Base-by-base conservation (phyloP, 129 eudicot genomes). In the Artemisia argyi region DNA sequence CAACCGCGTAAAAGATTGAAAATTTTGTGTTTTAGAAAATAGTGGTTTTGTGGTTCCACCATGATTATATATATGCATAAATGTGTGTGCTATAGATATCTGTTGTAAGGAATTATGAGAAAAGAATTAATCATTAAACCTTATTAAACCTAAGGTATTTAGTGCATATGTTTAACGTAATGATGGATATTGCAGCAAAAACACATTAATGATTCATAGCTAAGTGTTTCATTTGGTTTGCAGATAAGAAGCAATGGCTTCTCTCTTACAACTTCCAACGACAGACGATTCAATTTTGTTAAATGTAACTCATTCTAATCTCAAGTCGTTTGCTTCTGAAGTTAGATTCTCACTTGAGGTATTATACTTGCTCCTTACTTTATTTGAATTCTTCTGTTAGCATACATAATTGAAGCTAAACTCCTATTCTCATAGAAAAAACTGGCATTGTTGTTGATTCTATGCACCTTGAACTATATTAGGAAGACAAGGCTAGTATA, bases 261-360 rank as follows among this genome's bases (percentile, higher is more conserved):
- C 88, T 19, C 75, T 61, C 61, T 80, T 92, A 79, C 98, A 92
- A 61, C 69, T 92, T 72, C 82, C 87, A 20, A 85, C n/a, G n/a
- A n/a, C 78, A 26, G 98, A 89, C 69, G 98, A 92, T 19, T 87
- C 92, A 2, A 90, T 92, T 60, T 76, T 89, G 61, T 46, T 87
- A 60, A 85, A 77, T 22, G 78, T 89, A 24, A 89, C 96, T 61
- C 98, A 92, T 78, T 89, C 95, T 47, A 92, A 92, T 73, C 84
- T 92, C 83, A 89, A 89, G 83, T 82, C 87, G 61, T 93, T 93
- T 74, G 79, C 83, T 46, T 52, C 97, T 42, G 97, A 93, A 48
- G 74, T 82, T 66, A 86, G 92, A 35, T 89, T 89, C 76, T 85
- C 98, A 63, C 90, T 89, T 39, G 92, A 93, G 86, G 98, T 92